Base-by-base conservation (phyloP, 768 basidiomycete genomes). In the Mycena capillaripes region DNA sequence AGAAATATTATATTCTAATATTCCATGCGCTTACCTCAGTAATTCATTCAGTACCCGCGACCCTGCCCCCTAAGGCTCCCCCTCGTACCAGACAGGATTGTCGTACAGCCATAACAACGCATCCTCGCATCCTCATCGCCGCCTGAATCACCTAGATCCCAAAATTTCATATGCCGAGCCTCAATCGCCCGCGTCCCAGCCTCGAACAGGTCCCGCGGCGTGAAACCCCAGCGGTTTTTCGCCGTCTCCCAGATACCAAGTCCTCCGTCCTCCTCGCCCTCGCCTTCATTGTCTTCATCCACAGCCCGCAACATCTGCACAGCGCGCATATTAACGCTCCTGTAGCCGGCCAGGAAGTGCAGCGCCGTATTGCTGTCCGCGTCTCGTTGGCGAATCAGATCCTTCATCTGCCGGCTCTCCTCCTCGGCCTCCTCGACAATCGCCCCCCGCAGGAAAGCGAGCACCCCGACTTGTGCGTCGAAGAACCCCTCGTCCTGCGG, bases 101-200 rank as follows among this genome's bases (percentile, higher is more conserved):
- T 53, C 34, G 48, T 50, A 17, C 62, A 64, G 16, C 62, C 62
- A 40, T 36, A 64, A 30, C 62, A 64, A n/a, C 48, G 62, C 62
- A 50, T 64, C 21, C 62, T 64, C 30, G 62, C 34, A 29, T 53
- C 62, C 36, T 53, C 62, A 36, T 64, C 61, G 32, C 50, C 62
- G 32, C 50, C 50, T 12, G 17, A n/a, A 10, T 48, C 46, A 42
- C 44, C 60, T 25, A 23, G 38, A 50, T 27, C 50, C 62, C 62
- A 64, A 53, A 64, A 64, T 50, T 64, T 64, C 62, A 64, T 64
- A 64, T 64, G 62, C 23, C 62, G 29, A 14, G 48, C 62, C 50
- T 53, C 62, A 16, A 25, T 53, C 46, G 48, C 62, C 32, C 36
- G 46, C 11, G 23, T n/a, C 62, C 62, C 62, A 30, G 12, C 62